A percentile compares a stretch with the other conserved stretches of the same genome.
These are phyloP conservation scores for Candida methanosorbosa DNA, from an alignment of 805 yeast species.

Conservation along the genomic window DNA sequence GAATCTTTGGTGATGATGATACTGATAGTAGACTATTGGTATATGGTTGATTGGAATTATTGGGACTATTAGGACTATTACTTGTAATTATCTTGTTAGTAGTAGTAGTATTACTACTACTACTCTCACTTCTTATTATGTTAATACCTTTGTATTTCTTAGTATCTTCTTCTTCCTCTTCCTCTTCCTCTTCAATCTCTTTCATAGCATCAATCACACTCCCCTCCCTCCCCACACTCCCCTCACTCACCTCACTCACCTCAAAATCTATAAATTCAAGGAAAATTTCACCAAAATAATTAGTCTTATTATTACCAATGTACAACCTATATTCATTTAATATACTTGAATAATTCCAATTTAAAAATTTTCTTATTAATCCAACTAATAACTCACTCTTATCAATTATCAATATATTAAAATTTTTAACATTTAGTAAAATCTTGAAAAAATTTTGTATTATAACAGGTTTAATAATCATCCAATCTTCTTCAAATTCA, in stretches of 20 bases:
- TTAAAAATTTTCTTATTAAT: slow-evolving; percentile 69
- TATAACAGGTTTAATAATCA: slow-evolving; percentile 61
- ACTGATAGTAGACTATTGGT: slow-evolving; percentile 32
- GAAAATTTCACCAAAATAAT: slow-evolving; percentile 74
- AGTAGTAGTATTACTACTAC: not conserved
- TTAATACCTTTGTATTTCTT: not conserved
- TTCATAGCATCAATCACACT: slow-evolving; percentile 2
- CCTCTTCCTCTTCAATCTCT: slow-evolving; percentile 1
- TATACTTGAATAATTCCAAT: slow-evolving; percentile 82
- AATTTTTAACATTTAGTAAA: slow-evolving; percentile 50
- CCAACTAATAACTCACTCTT: slow-evolving; percentile 76
- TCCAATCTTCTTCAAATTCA: slow-evolving; percentile 43
- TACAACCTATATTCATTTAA: slow-evolving; percentile 78
- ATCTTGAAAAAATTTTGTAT: slow-evolving; percentile 59
- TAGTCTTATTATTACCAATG: slow-evolving; percentile 61
- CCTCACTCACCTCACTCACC: slow-evolving; percentile 19
- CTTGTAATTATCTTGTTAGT: slow-evolving; percentile 1
- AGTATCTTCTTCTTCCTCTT: not conserved
- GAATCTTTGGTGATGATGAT: slow-evolving; percentile 64
- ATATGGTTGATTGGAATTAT: slow-evolving; percentile 11
- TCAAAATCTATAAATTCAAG: slow-evolving; percentile 63
- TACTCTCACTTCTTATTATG: not conserved
- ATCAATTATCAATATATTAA: slow-evolving; percentile 71
- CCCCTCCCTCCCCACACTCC: slow-evolving; percentile 3
- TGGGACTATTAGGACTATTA: not conserved